Evolutionary conservation across 495 filamentous ascomycete genomes (phyloP).

Genomic region (Aspergillus incahuasiensis): DNA sequence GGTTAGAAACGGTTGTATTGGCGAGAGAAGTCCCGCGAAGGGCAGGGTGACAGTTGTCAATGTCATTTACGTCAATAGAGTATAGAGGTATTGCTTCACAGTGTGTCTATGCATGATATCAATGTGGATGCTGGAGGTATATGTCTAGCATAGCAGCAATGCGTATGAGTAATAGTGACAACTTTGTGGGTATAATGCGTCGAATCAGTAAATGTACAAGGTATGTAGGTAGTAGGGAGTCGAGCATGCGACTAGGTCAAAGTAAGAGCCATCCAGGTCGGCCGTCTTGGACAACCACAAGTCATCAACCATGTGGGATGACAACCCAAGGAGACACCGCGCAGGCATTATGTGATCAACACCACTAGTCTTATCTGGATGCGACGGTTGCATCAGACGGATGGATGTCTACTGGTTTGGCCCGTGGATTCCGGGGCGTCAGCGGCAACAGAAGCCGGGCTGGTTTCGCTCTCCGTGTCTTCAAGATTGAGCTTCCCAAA

Average conservation of each 20-base stretch:
- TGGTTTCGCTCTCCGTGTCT: constrained; percentile 31
- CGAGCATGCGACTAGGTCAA: background rate
- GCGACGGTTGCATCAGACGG: background rate
- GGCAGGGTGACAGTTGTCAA: background rate
- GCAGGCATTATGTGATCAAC: no score
- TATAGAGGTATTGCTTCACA: background rate
- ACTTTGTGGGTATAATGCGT: constrained; percentile 11
- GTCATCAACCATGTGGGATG: no score
- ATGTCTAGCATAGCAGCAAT: constrained; percentile 4
- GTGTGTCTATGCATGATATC: background rate
- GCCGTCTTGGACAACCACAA: no score
- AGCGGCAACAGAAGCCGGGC: constrained; percentile 19
- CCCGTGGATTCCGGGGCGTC: constrained; percentile 8
- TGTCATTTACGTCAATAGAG: no score
- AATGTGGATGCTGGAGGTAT: background rate
- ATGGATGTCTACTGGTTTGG: background rate
- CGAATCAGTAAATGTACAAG: background rate
- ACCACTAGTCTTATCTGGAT: background rate
- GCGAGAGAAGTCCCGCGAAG: constrained; percentile 56
- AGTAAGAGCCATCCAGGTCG: background rate
- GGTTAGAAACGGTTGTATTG: constrained; percentile 78
- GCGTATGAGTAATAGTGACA: background rate
- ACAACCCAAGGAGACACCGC: no score
- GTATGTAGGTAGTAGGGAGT: background rate
- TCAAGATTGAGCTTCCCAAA: constrained; percentile 51